phyloP scores from a whole-genome alignment of 768 basidiomycete species.

The Amanita subjunquillea region DNA sequence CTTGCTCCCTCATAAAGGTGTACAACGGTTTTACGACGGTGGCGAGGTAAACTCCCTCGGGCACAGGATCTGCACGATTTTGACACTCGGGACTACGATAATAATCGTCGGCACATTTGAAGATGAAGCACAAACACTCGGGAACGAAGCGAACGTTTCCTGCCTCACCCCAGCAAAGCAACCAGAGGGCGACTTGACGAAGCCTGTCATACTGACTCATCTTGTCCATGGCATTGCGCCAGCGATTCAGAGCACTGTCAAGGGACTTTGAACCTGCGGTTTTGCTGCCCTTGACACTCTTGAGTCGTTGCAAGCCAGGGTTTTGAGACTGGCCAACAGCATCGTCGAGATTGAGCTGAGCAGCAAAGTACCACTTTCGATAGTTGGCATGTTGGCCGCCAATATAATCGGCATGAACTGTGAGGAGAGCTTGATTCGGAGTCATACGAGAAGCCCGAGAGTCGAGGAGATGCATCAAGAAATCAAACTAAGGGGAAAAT shows the following conservation, averaged over 20 bases:
- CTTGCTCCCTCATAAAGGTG: slow-evolving; percentile 93
- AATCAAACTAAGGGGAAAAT: slow-evolving; percentile 64
- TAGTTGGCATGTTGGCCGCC: slow-evolving; percentile 99
- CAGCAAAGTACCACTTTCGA: slow-evolving; percentile 99
- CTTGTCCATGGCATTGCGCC: slow-evolving; percentile 98
- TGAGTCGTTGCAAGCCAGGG: slow-evolving; percentile 82
- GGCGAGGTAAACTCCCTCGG: slow-evolving; percentile 89
- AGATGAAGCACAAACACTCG: slow-evolving; percentile 97
- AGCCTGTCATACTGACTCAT: slow-evolving; percentile 99
- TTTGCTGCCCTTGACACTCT: slow-evolving; percentile 61
- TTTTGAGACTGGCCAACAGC: slow-evolving; percentile 94
- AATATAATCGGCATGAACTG: slow-evolving; percentile 97
- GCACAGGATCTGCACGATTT: slow-evolving; percentile 84
- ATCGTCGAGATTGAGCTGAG: slow-evolving; percentile 97
- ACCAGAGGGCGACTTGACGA: slow-evolving; percentile 90
- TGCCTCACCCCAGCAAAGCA: slow-evolving; percentile 97
- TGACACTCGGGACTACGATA: slow-evolving; percentile 98
- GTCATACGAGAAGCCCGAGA: slow-evolving; percentile 98
- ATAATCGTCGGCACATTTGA: slow-evolving; percentile 99
- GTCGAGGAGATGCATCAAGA: slow-evolving; percentile 95
- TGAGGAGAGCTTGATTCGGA: slow-evolving; percentile 90
- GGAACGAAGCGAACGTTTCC: slow-evolving; percentile 97
- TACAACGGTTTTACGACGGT: slow-evolving; percentile 92
- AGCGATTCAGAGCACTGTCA: slow-evolving; percentile 86
- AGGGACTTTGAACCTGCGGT: slow-evolving; percentile 64